phyloP scores from a whole-genome alignment of 352 stramenopile species.

The Pythium periplocum region DNA sequence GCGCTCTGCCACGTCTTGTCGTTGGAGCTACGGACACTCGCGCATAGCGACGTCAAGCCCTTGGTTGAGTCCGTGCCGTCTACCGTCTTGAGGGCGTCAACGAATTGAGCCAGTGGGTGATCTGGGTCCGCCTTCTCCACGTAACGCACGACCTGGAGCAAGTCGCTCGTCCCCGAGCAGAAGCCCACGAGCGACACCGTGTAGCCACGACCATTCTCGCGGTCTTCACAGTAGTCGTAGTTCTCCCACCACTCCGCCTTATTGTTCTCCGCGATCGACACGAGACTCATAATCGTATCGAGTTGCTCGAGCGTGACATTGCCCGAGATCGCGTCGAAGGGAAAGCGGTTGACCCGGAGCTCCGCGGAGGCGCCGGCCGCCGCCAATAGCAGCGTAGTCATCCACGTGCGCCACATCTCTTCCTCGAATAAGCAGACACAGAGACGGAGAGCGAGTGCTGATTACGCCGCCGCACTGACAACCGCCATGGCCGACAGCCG shows the following conservation, averaged over 20 bases:
- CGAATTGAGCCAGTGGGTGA: constrained; percentile 3
- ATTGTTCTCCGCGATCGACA: constrained; percentile 11
- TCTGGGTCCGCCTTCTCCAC: constrained; percentile 1
- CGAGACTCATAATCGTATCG: constrained; percentile 13
- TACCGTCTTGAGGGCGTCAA: constrained; percentile 3
- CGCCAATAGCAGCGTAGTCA: no score
- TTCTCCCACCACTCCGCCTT: constrained; percentile 8
- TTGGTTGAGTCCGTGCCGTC: not conserved
- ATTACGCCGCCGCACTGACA: no score
- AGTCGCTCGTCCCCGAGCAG: constrained; percentile 7
- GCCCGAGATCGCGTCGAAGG: constrained; percentile 1
- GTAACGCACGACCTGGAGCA: constrained; percentile 8
- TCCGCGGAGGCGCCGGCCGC: no score
- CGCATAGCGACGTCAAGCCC: no score
- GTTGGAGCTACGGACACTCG: no score
- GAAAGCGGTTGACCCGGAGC: not conserved
- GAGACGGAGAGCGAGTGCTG: no score
- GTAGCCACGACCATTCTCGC: constrained; percentile 6
- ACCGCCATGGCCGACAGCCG: no score
- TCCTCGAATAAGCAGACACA: no score
- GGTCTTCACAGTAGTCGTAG: constrained; percentile 12
- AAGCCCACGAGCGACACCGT: constrained; percentile 13
- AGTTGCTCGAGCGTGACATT: constrained; percentile 1
- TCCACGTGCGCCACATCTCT: no score
- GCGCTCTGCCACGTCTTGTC: not conserved